Evolutionary conservation across 1,284 basidiomycete species (phyloP).

Genomic region (Leccinum griseonigrum): DNA sequence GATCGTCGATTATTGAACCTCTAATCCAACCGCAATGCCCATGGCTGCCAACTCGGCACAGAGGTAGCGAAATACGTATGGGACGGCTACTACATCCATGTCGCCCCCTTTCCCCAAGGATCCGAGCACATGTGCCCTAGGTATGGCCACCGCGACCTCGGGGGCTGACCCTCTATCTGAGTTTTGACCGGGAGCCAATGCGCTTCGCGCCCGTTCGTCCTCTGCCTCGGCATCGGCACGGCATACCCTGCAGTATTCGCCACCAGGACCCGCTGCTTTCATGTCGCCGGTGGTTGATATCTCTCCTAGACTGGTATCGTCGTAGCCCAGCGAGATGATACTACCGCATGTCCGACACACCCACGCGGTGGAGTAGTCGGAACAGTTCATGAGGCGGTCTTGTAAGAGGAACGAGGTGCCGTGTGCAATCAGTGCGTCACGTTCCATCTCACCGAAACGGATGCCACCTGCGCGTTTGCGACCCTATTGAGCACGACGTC

Average conservation of each 20-base stretch:
- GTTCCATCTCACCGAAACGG: slow-evolving; percentile 99
- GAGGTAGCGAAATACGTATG: slow-evolving; percentile 91
- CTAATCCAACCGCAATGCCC: slow-evolving; percentile 81
- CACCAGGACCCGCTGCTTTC: slow-evolving; percentile 63
- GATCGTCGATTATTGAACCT: slow-evolving; percentile 44
- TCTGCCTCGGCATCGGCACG: slow-evolving; percentile 65
- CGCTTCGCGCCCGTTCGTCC: slow-evolving; percentile 53
- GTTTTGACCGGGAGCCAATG: slow-evolving; percentile 50
- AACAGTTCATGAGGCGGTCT: slow-evolving; percentile 99
- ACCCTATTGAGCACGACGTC: slow-evolving; percentile 53
- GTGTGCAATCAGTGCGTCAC: slow-evolving; percentile 97
- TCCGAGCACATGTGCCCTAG: slow-evolving; percentile 63
- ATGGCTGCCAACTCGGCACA: slow-evolving; percentile 84
- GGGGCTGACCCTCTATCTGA: slow-evolving; percentile 36
- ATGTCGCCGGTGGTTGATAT: slow-evolving; percentile 48
- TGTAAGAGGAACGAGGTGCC: slow-evolving; percentile 98
- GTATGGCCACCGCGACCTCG: slow-evolving; percentile 62
- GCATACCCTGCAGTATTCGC: slow-evolving; percentile 94
- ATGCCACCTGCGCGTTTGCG: slow-evolving; percentile 98
- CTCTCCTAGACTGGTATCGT: slow-evolving; percentile 75
- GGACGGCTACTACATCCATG: slow-evolving; percentile 92
- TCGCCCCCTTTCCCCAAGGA: slow-evolving; percentile 65
- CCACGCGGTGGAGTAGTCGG: slow-evolving; percentile 98
- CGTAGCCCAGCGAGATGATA: slow-evolving; percentile 93
- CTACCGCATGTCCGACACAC: slow-evolving; percentile 96